Evolutionary conservation across 1,139 yeast species (phyloP).

Genomic region (Hanseniaspora gamundiae): DNA sequence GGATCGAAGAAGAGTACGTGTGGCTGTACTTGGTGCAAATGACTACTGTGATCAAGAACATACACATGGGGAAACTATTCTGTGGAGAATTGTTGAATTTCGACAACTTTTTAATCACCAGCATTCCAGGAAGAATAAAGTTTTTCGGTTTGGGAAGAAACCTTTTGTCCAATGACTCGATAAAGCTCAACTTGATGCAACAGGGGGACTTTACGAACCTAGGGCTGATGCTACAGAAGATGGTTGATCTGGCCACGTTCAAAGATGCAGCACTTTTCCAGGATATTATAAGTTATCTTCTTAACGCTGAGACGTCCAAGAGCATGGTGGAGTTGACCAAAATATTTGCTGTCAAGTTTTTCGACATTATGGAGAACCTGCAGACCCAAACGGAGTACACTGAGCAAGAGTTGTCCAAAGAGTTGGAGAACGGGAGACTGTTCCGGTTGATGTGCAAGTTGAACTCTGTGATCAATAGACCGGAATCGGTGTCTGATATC

Average conservation of each 20-base stretch:
- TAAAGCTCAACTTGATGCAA: conserved; percentile 29
- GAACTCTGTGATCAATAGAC: conserved; percentile 66
- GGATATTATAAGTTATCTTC: conserved; percentile 18
- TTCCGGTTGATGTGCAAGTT: conserved; percentile 74
- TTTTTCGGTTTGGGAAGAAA: conserved; percentile 59
- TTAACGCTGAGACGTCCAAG: conserved; percentile 27
- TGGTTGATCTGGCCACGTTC: conserved; percentile 26
- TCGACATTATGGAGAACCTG: conserved; percentile 39
- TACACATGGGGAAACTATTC: conserved; percentile 52
- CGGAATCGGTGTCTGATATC: conserved; percentile 43
- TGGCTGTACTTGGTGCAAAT: conserved; percentile 75
- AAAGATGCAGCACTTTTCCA: conserved; percentile 10
- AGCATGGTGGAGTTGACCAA: conserved; percentile 14
- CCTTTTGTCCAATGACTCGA: conserved; percentile 41
- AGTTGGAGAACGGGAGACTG: conserved; percentile 79
- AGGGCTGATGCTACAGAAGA: conserved; percentile 46
- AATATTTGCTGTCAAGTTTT: conserved; percentile 23
- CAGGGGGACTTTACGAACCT: conserved; percentile 41
- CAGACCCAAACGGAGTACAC: conserved; percentile 49
- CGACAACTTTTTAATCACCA: conserved; percentile 60
- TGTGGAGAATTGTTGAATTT: conserved; percentile 51
- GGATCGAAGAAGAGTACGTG: conserved; percentile 48
- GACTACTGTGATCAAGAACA: conserved; percentile 47
- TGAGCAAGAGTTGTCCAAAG: conserved; percentile 56
- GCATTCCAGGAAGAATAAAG: conserved; percentile 54